phyloP scores from a whole-genome alignment of 1,139 yeast species.

The Trichomonascaceae sp. region DNA sequence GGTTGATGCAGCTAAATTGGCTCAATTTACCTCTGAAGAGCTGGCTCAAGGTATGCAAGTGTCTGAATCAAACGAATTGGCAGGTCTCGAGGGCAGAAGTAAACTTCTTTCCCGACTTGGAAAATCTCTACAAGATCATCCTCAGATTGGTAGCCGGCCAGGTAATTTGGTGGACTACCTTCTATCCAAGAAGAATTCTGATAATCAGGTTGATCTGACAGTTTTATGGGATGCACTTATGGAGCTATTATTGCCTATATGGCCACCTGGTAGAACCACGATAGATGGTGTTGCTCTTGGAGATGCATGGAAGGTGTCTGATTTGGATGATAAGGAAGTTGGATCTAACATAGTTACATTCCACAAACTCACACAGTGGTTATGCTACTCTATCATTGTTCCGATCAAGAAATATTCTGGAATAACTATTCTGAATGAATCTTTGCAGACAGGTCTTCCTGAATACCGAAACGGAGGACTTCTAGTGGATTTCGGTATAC shows the following conservation, averaged over 20 bases:
- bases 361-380: conserved; percentile 59
- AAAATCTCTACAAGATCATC: conserved; percentile 34
- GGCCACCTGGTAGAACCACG: conserved; percentile 53
- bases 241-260: conserved; percentile 47
- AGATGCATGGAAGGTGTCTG: conserved; percentile 49
- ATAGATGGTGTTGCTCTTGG: conserved; percentile 47
- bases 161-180: conserved; percentile 49
- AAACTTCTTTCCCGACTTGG: conserved; percentile 43
- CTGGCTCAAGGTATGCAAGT: conserved; percentile 41
- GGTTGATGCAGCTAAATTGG: conserved; percentile 41
- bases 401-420: conserved; percentile 42
- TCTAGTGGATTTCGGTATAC: conserved; percentile 47
- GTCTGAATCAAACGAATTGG: conserved; percentile 39
- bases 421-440: conserved; percentile 39
- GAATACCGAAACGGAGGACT: conserved; percentile 61
- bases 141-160: conserved; percentile 43
- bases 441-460: conserved; percentile 52
- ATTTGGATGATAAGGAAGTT: conserved; percentile 24
- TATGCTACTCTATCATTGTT: conserved; percentile 49
- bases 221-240: conserved; percentile 48
- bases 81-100: conserved; percentile 49
- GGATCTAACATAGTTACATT: conserved; percentile 46
- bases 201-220: conserved; percentile 1
- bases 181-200: conserved; percentile 12
- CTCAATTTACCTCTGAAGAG: conserved; percentile 28